These are phyloP conservation scores for Yamadazyma ubonensis DNA, from an alignment of 805 yeast genomes.

Conservation along the genomic window DNA sequence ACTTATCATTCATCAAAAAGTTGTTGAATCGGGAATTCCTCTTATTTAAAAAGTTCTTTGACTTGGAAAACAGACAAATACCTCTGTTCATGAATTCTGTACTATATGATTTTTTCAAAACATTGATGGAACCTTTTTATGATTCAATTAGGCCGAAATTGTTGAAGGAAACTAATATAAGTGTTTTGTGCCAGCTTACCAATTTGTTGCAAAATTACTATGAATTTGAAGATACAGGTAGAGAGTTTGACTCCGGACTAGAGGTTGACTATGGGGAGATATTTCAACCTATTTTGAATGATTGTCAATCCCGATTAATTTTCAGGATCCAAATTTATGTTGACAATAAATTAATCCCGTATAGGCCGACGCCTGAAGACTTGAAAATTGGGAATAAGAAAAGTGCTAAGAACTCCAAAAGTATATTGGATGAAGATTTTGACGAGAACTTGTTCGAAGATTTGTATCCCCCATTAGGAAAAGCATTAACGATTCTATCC, in stretches of 20 bases:
- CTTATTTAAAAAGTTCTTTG: slow-evolving; percentile 57
- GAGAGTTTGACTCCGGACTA: slow-evolving; percentile 14
- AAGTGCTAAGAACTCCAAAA: slow-evolving; percentile 19
- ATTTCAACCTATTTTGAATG: slow-evolving; percentile 70
- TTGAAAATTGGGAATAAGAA: slow-evolving; percentile 53
- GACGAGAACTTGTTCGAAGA: slow-evolving; percentile 39
- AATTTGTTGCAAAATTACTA: slow-evolving; percentile 65
- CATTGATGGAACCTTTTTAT: slow-evolving; percentile 73
- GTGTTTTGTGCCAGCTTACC: slow-evolving; percentile 70
- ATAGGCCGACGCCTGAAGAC: slow-evolving; percentile 67
- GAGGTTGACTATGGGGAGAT: slow-evolving; percentile 47
- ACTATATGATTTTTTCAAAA: slow-evolving; percentile 59
- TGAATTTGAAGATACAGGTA: slow-evolving; percentile 53
- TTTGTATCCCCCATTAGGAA: slow-evolving; percentile 70
- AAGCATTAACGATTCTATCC: slow-evolving; percentile 66
- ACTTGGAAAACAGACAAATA: slow-evolving; percentile 11
- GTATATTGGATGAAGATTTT: slow-evolving; percentile 32
- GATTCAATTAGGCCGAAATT: slow-evolving; percentile 65
- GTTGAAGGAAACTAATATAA: slow-evolving; percentile 67
- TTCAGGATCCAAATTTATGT: slow-evolving; percentile 75
- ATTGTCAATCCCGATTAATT: slow-evolving; percentile 75
- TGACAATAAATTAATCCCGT: slow-evolving; percentile 64
- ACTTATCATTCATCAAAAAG: slow-evolving; percentile 58
- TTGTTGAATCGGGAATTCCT: slow-evolving; percentile 59
- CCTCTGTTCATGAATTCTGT: slow-evolving; percentile 20